phyloP scores from a whole-genome alignment of 2,329 filamentous ascomycete species.

The Diaporthe longicolla region DNA sequence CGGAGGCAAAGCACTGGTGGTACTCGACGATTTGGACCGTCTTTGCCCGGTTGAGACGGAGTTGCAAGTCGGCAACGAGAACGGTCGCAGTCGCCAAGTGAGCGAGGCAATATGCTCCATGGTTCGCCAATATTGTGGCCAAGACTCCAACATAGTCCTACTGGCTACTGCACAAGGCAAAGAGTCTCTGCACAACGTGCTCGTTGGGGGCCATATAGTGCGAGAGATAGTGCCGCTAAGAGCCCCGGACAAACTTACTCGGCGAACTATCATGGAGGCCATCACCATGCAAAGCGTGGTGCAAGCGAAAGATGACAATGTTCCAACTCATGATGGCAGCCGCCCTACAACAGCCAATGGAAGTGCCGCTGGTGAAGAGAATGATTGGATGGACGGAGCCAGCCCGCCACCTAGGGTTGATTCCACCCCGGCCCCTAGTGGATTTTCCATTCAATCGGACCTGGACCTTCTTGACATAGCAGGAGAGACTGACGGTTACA shows the following conservation, averaged over 20 bases:
- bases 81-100: slow-evolving; percentile 90
- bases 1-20: slow-evolving; percentile 85
- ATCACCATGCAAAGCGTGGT: slow-evolving; percentile 73
- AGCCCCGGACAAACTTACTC: slow-evolving; percentile 91
- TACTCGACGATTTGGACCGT: slow-evolving; percentile 94
- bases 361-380: slow-evolving; percentile 63
- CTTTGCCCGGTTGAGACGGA: slow-evolving; percentile 95
- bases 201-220: slow-evolving; percentile 92
- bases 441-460: slow-evolving; percentile 80
- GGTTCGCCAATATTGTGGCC: slow-evolving; percentile 85
- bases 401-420: slow-evolving; percentile 66
- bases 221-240: slow-evolving; percentile 91
- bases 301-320: slow-evolving; percentile 54
- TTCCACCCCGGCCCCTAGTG: slow-evolving; percentile 60
- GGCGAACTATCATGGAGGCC: slow-evolving; percentile 86
- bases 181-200: slow-evolving; percentile 89
- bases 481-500: slow-evolving; percentile 95
- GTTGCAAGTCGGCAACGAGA: slow-evolving; percentile 92
- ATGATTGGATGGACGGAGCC: slow-evolving; percentile 82
- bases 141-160: slow-evolving; percentile 85
- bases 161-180: slow-evolving; percentile 94
- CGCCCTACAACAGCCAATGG: slow-evolving; percentile 71
- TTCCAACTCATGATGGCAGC: slow-evolving; percentile 60
- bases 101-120: slow-evolving; percentile 90
- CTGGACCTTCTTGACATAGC: slow-evolving; percentile 95